These are phyloP conservation scores for Penicillium sp. DNA, from an alignment of 2,329 filamentous ascomycete species.

Conservation along the genomic window DNA sequence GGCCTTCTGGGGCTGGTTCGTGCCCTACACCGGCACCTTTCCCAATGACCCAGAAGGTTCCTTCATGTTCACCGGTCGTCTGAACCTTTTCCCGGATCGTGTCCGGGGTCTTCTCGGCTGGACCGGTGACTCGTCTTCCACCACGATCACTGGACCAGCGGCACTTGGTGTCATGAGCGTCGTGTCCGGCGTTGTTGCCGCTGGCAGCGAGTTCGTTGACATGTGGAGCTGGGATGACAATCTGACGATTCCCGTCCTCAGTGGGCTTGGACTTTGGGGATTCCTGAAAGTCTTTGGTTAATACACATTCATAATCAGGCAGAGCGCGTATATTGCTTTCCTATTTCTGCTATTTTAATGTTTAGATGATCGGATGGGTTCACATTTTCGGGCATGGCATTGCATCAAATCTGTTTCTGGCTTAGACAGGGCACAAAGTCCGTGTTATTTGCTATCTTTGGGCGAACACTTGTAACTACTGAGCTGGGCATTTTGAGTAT, in stretches of 20 bases:
- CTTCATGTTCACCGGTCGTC: slow-evolving; percentile 75
- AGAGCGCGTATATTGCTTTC: slow-evolving; percentile 2
- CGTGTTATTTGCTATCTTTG: not conserved
- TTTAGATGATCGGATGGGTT: slow-evolving; percentile 12
- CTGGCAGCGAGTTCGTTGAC: slow-evolving; percentile 84
- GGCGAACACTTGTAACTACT: not conserved
- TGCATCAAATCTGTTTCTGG: slow-evolving; percentile 12
- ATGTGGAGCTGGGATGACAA: slow-evolving; percentile 96
- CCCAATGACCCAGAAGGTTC: slow-evolving; percentile 63
- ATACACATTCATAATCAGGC: slow-evolving; percentile 7
- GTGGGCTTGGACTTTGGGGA: slow-evolving; percentile 80
- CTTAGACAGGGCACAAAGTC: slow-evolving; percentile 7
- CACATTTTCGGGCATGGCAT: slow-evolving; percentile 12
- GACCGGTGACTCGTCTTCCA: slow-evolving; percentile 47
- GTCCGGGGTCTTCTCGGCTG: slow-evolving; percentile 60
- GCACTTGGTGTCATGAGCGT: slow-evolving; percentile 78
- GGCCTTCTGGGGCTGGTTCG: slow-evolving; percentile 84
- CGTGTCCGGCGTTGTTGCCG: slow-evolving; percentile 82
- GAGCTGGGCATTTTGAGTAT: not conserved
- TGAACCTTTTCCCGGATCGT: slow-evolving; percentile 62
- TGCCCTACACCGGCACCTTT: slow-evolving; percentile 62
- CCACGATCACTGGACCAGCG: slow-evolving; percentile 62
- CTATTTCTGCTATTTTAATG: slow-evolving; percentile 5
- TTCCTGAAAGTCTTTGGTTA: slow-evolving; percentile 80
- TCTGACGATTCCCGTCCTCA: slow-evolving; percentile 89